phyloP scores from a whole-genome alignment of 2,329 filamentous ascomycete species.

The Colletotrichum lini region DNA sequence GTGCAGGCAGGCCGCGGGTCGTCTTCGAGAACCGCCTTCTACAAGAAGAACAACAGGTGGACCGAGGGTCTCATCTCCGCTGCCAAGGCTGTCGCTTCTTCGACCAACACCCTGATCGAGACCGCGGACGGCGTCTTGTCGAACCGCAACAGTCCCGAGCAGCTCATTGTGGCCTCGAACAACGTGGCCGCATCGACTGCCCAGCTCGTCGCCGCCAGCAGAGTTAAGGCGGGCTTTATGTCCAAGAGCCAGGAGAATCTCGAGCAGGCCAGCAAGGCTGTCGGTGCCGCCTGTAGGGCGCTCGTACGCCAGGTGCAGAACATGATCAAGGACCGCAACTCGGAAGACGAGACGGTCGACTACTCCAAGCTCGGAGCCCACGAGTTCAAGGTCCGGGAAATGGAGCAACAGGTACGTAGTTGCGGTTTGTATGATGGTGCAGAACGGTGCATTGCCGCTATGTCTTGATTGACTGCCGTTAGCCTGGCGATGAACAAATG shows the following conservation, averaged over 20 bases:
- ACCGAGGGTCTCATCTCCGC: conserved; percentile 97
- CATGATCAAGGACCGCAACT: conserved; percentile 90
- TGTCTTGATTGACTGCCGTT: background rate
- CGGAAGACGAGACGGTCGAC: conserved; percentile 85
- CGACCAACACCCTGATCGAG: conserved; percentile 97
- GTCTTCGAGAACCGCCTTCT: conserved; percentile 92
- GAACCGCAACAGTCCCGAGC: conserved; percentile 92
- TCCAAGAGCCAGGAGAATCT: conserved; percentile 94
- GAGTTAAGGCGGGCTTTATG: conserved; percentile 98
- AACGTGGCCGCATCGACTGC: conserved; percentile 96
- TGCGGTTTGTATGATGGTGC: conserved; percentile 50
- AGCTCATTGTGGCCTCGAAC: conserved; percentile 97
- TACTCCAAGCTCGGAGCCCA: conserved; percentile 90
- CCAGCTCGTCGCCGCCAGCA: conserved; percentile 93
- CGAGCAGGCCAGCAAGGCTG: conserved; percentile 92
- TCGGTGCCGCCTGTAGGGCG: conserved; percentile 87
- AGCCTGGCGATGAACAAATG: background rate
- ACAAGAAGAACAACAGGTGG: conserved; percentile 99
- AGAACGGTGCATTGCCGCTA: background rate
- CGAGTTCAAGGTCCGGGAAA: conserved; percentile 98
- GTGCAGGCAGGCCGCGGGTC: conserved; percentile 92
- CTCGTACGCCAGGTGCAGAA: conserved; percentile 94
- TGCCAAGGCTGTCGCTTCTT: conserved; percentile 93
- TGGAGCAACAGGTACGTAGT: conserved; percentile 93
- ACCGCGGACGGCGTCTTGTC: conserved; percentile 96